Evolutionary conservation across 352 stramenopile species (phyloP).

Genomic region (Elongisporangium prolatum): DNA sequence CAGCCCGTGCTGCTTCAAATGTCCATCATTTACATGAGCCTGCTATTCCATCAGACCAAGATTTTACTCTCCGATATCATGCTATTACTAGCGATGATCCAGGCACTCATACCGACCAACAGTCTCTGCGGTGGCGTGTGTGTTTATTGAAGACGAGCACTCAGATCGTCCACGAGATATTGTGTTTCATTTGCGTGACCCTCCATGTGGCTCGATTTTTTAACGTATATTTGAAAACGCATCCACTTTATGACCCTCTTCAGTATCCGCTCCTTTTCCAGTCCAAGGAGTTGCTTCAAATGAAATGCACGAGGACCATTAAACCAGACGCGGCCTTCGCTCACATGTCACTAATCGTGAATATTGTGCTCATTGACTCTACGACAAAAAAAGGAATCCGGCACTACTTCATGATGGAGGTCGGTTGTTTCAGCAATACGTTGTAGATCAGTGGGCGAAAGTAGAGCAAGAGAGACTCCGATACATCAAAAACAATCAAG

Average conservation of each 20-base stretch:
- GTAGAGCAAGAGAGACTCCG: slow-evolving; percentile 9
- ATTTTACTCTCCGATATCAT: too few relatives aligned
- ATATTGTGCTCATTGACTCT: slow-evolving; percentile 4
- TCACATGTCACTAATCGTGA: slow-evolving; percentile 5
- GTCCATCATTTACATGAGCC: too few relatives aligned
- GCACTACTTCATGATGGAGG: slow-evolving; percentile 2
- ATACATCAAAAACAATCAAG: slow-evolving; percentile 1
- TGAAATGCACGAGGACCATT: slow-evolving; percentile 3
- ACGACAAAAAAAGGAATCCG: slow-evolving; percentile 1
- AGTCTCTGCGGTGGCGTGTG: too few relatives aligned
- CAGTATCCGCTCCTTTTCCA: slow-evolving; percentile 8
- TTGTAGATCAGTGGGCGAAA: slow-evolving; percentile 9
- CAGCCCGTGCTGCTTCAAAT: too few relatives aligned
- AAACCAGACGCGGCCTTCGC: background rate
- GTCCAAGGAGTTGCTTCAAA: slow-evolving; percentile 2
- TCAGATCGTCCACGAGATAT: too few relatives aligned
- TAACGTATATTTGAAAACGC: too few relatives aligned
- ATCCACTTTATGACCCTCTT: slow-evolving; percentile 5
- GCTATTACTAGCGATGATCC: too few relatives aligned
- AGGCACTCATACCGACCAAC: too few relatives aligned
- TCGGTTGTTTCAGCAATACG: slow-evolving; percentile 12
- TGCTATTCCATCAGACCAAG: too few relatives aligned
- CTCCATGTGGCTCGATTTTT: too few relatives aligned
- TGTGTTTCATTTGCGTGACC: too few relatives aligned
- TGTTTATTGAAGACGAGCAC: too few relatives aligned